Evolutionary conservation across 352 stramenopile genomes (phyloP), one percentile per base, ranked within the genome.

Genomic region (Pseudoperonospora humuli): DNA sequence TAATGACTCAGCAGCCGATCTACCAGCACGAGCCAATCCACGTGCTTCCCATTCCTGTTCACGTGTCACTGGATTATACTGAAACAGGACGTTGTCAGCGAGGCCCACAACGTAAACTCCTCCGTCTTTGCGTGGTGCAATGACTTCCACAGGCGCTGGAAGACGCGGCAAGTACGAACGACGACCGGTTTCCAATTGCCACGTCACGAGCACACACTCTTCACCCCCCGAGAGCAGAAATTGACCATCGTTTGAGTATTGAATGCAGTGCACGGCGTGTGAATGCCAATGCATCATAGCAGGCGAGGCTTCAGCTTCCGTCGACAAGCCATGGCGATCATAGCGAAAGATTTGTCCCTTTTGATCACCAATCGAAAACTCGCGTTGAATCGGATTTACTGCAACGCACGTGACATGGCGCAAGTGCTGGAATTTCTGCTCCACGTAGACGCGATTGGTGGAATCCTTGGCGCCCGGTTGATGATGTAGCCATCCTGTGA

Each of bases 241-340:
- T 21, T 80, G 67, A 28, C 83, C 80, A 45, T 95, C 66, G 23
- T 50, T 67, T 19, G 78, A 81, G 67, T 90, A 95, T 36, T 64
- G 54, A 2, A 94, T 21, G 25, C 71, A 86, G 36, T 61, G 47
- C 9, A 95, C 77, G 1, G 72, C 67, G 37, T 95, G 80, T 20
- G 84, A 67, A 50, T 95, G 84, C 84, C 84, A 95, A 55, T 95
- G 84, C 58, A 91, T 67, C 52, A 75, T 84, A 24, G 73, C 61
- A 0, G 54, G 67, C 7, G 60, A 68, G 2, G 25, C n/a, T 1
- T 33, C 5, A 7, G 9, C 14, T 8, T 55, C 26, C 33, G 18
- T 51, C 13, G 35, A 44, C 9, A 14, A 15, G 3, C 19, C 41
- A 5, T 51, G 39, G 25, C 53, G 18, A 33, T 77, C 48, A 54